phyloP scores from a whole-genome alignment of 164 flowering plant species.

The Chimonanthus salicifolius region DNA sequence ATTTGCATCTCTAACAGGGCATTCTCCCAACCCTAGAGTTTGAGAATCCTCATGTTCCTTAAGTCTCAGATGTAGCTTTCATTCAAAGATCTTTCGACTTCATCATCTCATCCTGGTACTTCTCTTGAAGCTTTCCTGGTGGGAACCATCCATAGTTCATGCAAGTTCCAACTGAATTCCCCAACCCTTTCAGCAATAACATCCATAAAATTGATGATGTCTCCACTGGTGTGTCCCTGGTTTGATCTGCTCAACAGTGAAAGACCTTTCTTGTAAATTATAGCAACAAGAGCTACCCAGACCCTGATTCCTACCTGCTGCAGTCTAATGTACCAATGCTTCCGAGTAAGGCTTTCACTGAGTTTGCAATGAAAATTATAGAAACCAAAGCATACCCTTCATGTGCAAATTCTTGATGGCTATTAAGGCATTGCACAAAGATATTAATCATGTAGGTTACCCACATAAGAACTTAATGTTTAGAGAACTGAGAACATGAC shows the following conservation, averaged over 20 bases:
- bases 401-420: conserved; percentile 24
- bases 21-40: conserved; percentile 74
- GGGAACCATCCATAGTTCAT: conserved; percentile 72
- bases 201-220: conserved; percentile 65
- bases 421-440: conserved; percentile 31
- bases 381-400: conserved; percentile 52
- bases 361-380: conserved; percentile 50
- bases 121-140: conserved; percentile 40
- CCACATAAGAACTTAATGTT: conserved; percentile 53
- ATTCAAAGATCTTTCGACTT: conserved; percentile 62
- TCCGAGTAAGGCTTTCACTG: conserved; percentile 49
- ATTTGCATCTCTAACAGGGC: too few species aligned
- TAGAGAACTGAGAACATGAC: conserved; percentile 28
- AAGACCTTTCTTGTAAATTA: conserved; percentile 52
- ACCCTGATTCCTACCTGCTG: conserved; percentile 43
- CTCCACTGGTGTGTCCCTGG: conserved; percentile 60
- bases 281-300: conserved; percentile 39
- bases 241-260: conserved; percentile 55
- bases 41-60: conserved; percentile 76
- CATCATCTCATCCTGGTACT: conserved; percentile 52
- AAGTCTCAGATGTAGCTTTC: conserved; percentile 71
- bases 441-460: conserved; percentile 14
- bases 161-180: conserved; percentile 51
- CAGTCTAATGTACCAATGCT: conserved; percentile 55
- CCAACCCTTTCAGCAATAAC: conserved; percentile 70